Percentiles rank a stretch among this genome's conserved stretches.
These are phyloP conservation scores for Scheffersomyces stipitis DNA, from an alignment of 805 yeast species.

Conservation along the genomic window DNA sequence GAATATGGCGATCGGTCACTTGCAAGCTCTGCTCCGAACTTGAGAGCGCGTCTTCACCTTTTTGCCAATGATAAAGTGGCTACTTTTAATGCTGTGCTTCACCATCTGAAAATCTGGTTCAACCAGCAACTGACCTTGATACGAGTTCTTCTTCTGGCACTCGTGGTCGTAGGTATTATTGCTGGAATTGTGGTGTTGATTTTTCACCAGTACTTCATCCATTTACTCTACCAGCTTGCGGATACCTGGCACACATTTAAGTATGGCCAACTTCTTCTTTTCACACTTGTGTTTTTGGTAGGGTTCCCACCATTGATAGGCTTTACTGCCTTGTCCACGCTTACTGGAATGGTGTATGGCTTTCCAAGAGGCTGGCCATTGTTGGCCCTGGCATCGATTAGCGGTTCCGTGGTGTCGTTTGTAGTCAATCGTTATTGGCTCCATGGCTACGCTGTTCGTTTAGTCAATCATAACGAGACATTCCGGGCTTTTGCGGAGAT, in stretches of 20 bases:
- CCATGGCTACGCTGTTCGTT: conserved; percentile 52
- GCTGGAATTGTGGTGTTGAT: conserved; percentile 20
- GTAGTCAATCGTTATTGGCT: conserved; percentile 62
- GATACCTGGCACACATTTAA: conserved; percentile 42
- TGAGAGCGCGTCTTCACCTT: background rate
- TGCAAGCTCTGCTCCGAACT: too few species aligned
- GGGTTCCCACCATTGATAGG: conserved; percentile 93
- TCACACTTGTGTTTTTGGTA: conserved; percentile 56
- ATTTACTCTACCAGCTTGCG: conserved; percentile 40
- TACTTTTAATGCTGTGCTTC: background rate
- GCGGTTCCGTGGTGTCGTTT: conserved; percentile 79
- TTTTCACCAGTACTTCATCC: conserved; percentile 37
- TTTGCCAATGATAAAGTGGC: background rate
- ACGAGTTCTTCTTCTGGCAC: conserved; percentile 10
- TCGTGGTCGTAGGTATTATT: conserved; percentile 17
- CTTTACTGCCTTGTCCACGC: conserved; percentile 63
- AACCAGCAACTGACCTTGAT: conserved; percentile 13
- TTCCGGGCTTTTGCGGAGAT: conserved; percentile 76
- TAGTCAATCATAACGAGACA: conserved; percentile 61
- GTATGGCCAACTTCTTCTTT: conserved; percentile 48
- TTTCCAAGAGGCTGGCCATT: conserved; percentile 77
- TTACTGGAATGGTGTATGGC: conserved; percentile 83
- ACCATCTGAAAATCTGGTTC: conserved; percentile 13
- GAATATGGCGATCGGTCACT: too few species aligned
- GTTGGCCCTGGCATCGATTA: conserved; percentile 63